Evolutionary conservation across 306 rosid genomes (phyloP).

Genomic region (Vigna angularis): DNA sequence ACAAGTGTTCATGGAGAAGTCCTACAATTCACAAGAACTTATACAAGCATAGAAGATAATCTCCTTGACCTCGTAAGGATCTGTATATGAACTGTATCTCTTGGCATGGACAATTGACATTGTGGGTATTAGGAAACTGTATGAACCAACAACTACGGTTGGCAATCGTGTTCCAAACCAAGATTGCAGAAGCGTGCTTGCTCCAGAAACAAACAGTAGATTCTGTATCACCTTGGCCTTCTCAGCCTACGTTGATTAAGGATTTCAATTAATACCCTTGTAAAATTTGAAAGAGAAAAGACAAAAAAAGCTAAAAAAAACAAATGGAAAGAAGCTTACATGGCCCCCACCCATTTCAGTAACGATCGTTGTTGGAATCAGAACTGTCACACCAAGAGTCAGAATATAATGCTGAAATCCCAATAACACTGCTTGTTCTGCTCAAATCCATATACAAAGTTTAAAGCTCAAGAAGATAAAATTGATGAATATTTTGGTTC

Average conservation of each 20-base stretch:
- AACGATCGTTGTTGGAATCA: constrained; percentile 76
- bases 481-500: not conserved
- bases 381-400: constrained; percentile 73
- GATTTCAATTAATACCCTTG: not conserved
- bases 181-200: constrained; percentile 80
- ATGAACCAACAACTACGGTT: constrained; percentile 82
- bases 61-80: constrained; percentile 65
- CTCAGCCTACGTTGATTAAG: constrained; percentile 66
- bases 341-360: constrained; percentile 90
- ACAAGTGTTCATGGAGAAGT: not conserved
- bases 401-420: constrained; percentile 93
- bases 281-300: not conserved
- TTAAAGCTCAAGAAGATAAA: not conserved
- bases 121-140: constrained; percentile 71
- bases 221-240: constrained; percentile 84
- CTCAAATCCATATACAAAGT: constrained; percentile 1
- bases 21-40: no score
- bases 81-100: constrained; percentile 54
- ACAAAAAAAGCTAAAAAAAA: not conserved
- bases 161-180: constrained; percentile 88
- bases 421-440: constrained; percentile 72
- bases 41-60: not conserved
- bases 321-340: constrained; percentile 46
- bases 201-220: constrained; percentile 83
- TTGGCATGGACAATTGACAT: constrained; percentile 73